phyloP scores from a whole-genome alignment of 352 stramenopile genomes.

The Pythium guiyangense region DNA sequence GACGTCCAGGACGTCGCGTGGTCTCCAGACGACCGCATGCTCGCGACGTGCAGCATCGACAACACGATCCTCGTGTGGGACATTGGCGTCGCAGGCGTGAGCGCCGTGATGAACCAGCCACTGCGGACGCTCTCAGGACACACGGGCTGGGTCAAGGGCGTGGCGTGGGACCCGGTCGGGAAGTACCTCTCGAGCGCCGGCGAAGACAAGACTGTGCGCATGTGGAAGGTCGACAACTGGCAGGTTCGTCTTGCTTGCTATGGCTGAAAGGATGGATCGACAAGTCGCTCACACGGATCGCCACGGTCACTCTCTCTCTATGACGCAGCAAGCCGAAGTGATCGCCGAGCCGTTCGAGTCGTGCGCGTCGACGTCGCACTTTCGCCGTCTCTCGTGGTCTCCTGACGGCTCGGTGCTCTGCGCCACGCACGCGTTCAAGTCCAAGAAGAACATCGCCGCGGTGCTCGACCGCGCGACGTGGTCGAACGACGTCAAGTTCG shows the following conservation, averaged over 20 bases:
- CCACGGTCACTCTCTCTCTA: background rate
- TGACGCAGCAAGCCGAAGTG: conserved; percentile 33
- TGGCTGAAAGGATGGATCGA: background rate
- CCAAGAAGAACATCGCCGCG: conserved; percentile 83
- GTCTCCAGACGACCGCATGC: conserved; percentile 83
- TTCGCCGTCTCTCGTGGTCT: conserved; percentile 81
- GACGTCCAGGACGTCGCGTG: conserved; percentile 84
- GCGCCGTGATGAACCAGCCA: conserved; percentile 72
- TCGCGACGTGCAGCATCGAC: conserved; percentile 88
- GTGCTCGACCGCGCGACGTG: conserved; percentile 72
- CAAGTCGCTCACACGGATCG: background rate
- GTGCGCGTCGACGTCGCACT: conserved; percentile 79
- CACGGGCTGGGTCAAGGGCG: conserved; percentile 85
- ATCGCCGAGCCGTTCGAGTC: conserved; percentile 72
- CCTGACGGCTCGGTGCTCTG: conserved; percentile 78
- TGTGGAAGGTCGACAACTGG: conserved; percentile 83
- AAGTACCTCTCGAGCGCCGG: conserved; percentile 75
- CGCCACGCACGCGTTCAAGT: conserved; percentile 81
- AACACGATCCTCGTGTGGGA: conserved; percentile 88
- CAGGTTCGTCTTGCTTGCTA: conserved; percentile 22
- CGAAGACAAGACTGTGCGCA: conserved; percentile 82
- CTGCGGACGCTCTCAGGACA: conserved; percentile 73
- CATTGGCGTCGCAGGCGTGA: conserved; percentile 45
- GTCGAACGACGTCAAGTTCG: conserved; percentile 85
- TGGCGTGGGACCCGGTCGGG: conserved; percentile 87